Percentiles rank a stretch among this genome's conserved stretches.
phyloP scores from a whole-genome alignment of 106 monocot genomes.

The Apostasia shenzhenica region DNA sequence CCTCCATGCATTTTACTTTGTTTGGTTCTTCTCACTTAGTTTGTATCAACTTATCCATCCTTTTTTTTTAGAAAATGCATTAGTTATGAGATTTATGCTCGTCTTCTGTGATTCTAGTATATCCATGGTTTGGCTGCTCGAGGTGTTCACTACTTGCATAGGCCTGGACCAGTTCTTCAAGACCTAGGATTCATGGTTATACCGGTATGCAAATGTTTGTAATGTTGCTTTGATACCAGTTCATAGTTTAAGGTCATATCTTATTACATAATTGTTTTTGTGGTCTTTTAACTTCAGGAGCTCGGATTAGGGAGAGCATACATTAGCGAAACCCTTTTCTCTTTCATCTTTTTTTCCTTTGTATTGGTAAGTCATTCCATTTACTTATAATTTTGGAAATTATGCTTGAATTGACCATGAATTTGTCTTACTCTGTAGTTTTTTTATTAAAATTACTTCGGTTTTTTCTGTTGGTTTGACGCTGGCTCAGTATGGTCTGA shows the following conservation, averaged over 20 bases:
- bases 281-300: conserved; percentile 15
- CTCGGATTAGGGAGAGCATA: conserved; percentile 38
- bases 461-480: no score
- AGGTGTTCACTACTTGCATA: conserved; percentile 77
- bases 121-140: conserved; percentile 69
- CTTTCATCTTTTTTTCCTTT: conserved; percentile 40
- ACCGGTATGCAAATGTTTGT: conserved; percentile 32
- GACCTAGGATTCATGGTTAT: conserved; percentile 66
- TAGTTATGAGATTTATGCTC: no score
- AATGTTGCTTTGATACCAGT: not conserved
- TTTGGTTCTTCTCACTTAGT: no score
- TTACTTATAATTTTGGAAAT: not conserved
- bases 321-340: conserved; percentile 41
- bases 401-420: not conserved
- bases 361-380: conserved; percentile 28
- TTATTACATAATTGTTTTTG: not conserved
- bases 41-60: no score
- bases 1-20: no score
- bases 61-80: no score
- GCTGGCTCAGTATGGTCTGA: no score
- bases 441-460: no score
- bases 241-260: not conserved
- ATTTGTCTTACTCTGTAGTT: not conserved
- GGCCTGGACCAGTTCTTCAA: conserved; percentile 63
- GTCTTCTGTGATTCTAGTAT: conserved; percentile 25